phyloP scores from a whole-genome alignment of 2,329 filamentous ascomycete species.

The Penicillium sp. region DNA sequence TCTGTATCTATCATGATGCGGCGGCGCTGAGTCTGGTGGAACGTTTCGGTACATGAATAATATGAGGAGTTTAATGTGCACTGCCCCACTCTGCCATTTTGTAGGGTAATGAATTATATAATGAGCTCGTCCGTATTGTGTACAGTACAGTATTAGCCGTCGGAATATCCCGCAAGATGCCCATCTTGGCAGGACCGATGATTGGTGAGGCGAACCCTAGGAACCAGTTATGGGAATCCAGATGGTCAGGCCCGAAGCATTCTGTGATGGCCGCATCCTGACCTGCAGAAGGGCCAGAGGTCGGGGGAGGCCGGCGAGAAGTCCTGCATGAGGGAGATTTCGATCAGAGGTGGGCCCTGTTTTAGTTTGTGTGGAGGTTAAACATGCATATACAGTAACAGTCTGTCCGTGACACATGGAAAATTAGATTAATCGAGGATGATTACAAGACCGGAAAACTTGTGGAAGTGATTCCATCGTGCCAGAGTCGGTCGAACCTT shows the following conservation, averaged over 20 bases:
- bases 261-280: neutral
- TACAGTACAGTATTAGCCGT: neutral
- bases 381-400: neutral
- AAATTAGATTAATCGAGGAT: neutral
- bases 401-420: neutral
- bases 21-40: neutral
- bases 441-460: neutral
- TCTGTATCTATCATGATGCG: constrained; percentile 10
- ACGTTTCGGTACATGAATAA: constrained; percentile 11
- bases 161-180: neutral
- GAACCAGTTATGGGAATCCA: neutral
- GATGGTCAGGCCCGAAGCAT: neutral
- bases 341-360: neutral
- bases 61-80: neutral
- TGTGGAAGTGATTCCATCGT: neutral
- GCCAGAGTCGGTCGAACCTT: neutral
- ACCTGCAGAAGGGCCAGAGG: neutral
- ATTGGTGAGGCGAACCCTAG: neutral
- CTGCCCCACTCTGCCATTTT: neutral
- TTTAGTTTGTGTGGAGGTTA: neutral
- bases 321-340: neutral
- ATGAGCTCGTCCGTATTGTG: neutral
- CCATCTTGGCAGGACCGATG: neutral
- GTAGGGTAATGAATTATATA: neutral
- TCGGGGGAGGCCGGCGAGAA: neutral